A percentile compares a stretch with the other conserved stretches of the same genome.
Conservation (phyloP, 2,329 filamentous ascomycete genomes). For the Ramularia collo-cygni region DNA sequence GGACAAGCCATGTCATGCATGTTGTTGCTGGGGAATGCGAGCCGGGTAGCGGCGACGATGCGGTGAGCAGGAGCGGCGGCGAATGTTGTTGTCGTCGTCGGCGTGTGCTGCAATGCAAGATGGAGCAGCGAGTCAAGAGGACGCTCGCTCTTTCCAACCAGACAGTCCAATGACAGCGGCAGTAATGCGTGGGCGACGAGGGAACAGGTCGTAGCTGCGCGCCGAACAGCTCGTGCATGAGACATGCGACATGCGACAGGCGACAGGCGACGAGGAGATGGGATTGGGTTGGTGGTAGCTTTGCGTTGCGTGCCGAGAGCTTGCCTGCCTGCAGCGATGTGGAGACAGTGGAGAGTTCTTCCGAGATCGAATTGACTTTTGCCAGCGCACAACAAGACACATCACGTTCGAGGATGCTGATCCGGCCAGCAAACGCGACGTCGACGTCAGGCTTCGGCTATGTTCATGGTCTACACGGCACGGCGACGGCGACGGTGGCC, state of each 20-base stretch:
- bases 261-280: neutral
- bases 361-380: neutral
- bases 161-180: neutral
- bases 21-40: too few species aligned
- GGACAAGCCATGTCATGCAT: too few species aligned
- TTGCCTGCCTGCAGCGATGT: neutral
- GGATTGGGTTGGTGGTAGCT: neutral
- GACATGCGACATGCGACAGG: neutral
- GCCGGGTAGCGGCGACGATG: too few species aligned
- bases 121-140: conserved; percentile 4
- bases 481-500: conserved; percentile 5
- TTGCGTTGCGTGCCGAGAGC: neutral
- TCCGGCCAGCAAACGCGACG: too few species aligned
- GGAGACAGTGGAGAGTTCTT: neutral
- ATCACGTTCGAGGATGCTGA: too few species aligned
- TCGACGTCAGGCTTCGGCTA: conserved; percentile 10
- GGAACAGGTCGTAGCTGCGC: conserved; percentile 6
- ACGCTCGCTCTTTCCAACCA: too few species aligned
- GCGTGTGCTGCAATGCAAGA: neutral
- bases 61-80: too few species aligned
- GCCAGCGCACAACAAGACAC: conserved; percentile 1
- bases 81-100: neutral
- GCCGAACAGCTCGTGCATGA: conserved; percentile 8
- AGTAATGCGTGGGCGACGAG: conserved; percentile 2
- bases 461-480: conserved; percentile 3